phyloP scores from a whole-genome alignment of 1,284 basidiomycete genomes.

The Phlebopus sp. region DNA sequence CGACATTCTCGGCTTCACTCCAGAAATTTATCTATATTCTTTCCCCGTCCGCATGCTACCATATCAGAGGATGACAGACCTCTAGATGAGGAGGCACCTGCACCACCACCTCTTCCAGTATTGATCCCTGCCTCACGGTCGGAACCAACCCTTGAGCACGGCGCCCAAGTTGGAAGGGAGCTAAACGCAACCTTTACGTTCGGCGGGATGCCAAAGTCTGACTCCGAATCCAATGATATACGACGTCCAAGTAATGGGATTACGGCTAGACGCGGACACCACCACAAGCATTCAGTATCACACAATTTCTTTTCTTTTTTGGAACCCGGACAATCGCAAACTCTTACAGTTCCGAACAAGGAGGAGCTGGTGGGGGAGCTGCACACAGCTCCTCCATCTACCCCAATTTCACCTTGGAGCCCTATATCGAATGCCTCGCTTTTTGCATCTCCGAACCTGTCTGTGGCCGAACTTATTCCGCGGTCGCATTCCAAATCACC shows the following conservation, averaged over 20 bases:
- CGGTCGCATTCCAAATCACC: constrained; percentile 27
- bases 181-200: constrained; percentile 27
- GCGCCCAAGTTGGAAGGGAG: constrained; percentile 13
- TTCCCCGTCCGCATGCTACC: constrained; percentile 65
- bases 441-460: constrained; percentile 1
- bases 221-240: constrained; percentile 22
- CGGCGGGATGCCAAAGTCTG: constrained; percentile 28
- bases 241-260: constrained; percentile 7
- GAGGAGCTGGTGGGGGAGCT: no score
- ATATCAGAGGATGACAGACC: constrained; percentile 67
- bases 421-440: constrained; percentile 13
- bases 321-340: constrained; percentile 47
- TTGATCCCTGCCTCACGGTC: constrained; percentile 29
- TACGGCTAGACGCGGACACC: constrained; percentile 65
- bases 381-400: constrained; percentile 24
- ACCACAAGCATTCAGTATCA: constrained; percentile 91
- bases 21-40: constrained; percentile 87
- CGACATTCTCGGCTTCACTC: constrained; percentile 81
- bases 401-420: constrained; percentile 21
- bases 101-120: constrained; percentile 26
- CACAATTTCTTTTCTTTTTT: constrained; percentile 93
- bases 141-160: constrained; percentile 10
- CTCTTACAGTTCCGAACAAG: constrained; percentile 4
- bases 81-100: constrained; percentile 43
- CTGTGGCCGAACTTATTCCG: constrained; percentile 10